Percentiles rank a stretch among this genome's conserved stretches.
Evolutionary conservation across 768 basidiomycete species (phyloP).

Genomic region (Cyclocybe aegerita): DNA sequence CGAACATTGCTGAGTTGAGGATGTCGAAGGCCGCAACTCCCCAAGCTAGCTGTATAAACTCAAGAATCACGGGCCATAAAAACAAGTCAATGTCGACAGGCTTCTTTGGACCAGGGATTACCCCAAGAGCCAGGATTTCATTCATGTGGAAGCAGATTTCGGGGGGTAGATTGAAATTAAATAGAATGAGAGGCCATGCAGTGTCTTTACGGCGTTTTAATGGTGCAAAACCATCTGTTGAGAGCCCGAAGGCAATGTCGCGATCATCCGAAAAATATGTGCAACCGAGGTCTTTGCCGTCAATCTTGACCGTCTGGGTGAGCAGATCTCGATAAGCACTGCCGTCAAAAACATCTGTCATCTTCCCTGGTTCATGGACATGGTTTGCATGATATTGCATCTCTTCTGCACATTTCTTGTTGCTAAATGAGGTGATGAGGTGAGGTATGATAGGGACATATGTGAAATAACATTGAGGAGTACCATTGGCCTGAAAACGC

Average conservation of each 20-base stretch:
- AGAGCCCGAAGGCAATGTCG: constrained; percentile 43
- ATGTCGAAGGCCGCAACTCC: constrained; percentile 34
- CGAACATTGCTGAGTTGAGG: constrained; percentile 5
- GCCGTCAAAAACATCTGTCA: constrained; percentile 37
- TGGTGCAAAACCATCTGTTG: constrained; percentile 41
- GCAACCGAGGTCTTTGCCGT: constrained; percentile 17
- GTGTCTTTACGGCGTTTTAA: constrained; percentile 32
- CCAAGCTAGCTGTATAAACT: constrained; percentile 30
- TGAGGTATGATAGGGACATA: no score
- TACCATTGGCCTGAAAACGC: constrained; percentile 9
- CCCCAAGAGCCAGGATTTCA: constrained; percentile 36
- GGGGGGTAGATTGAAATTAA: constrained; percentile 33
- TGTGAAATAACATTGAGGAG: constrained; percentile 12
- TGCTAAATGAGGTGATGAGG: no score
- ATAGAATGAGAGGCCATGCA: constrained; percentile 40
- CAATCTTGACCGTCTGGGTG: constrained; percentile 15
- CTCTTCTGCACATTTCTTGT: no score
- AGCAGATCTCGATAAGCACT: constrained; percentile 25
- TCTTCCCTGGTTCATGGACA: constrained; percentile 12
- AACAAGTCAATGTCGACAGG: constrained; percentile 46
- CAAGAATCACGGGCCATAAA: constrained; percentile 37
- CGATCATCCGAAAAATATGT: constrained; percentile 33
- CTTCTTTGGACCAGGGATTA: constrained; percentile 46
- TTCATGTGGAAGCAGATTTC: constrained; percentile 31
- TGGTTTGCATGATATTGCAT: constrained; percentile 25